Percentiles rank a stretch among this genome's conserved stretches.
Evolutionary conservation across 225 moss, liverwort and hornwort species (phyloP).

Genomic region (Bryum argenteum): DNA sequence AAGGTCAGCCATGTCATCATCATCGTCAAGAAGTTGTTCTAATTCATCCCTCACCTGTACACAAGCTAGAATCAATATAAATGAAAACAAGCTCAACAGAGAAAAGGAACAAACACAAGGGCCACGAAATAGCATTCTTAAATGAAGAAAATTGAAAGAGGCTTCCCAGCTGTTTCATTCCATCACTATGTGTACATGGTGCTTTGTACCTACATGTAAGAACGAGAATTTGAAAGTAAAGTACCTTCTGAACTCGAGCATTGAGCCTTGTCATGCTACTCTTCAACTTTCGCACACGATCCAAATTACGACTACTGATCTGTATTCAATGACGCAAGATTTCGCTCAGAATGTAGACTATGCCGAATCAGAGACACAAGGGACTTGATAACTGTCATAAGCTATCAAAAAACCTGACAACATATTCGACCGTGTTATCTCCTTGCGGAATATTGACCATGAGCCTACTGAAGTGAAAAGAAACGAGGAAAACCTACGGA

Average conservation of each 20-base stretch:
- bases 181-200: neutral
- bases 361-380: neutral
- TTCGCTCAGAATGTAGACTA: neutral
- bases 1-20: constrained; percentile 98
- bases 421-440: neutral
- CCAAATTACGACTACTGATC: constrained; percentile 96
- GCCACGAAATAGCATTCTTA: constrained; percentile 17
- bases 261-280: constrained; percentile 97
- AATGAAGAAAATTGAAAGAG: neutral
- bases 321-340: constrained; percentile 26
- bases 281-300: constrained; percentile 93
- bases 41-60: constrained; percentile 98
- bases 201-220: constrained; percentile 14
- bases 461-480: constrained; percentile 1
- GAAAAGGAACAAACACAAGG: neutral
- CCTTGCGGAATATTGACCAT: neutral
- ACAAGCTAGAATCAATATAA: constrained; percentile 48
- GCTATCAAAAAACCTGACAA: too few species aligned
- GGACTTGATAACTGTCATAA: neutral
- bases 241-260: constrained; percentile 98
- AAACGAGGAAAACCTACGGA: constrained; percentile 12
- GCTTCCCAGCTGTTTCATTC: constrained; percentile 14
- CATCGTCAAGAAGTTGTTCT: constrained; percentile 96
- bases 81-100: constrained; percentile 23
- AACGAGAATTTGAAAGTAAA: constrained; percentile 31